Conservation (phyloP, 2,329 filamentous ascomycete species). For the Rutstroemia sp. region DNA sequence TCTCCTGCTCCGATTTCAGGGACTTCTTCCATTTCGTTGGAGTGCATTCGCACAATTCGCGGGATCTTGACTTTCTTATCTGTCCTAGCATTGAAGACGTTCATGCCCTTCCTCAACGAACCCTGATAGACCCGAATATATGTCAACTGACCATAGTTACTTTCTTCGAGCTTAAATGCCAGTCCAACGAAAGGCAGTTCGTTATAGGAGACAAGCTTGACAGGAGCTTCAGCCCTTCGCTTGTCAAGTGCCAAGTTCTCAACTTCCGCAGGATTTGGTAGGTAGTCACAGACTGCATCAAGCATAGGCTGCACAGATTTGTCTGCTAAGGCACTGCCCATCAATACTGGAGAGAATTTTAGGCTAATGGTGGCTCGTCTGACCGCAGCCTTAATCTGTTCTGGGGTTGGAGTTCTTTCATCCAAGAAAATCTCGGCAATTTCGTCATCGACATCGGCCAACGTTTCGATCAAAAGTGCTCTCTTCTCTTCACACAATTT, state of each 20-base stretch:
- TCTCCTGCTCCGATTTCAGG: slow-evolving; percentile 88
- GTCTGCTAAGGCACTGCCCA: slow-evolving; percentile 92
- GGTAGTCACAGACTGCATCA: slow-evolving; percentile 90
- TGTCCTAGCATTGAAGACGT: slow-evolving; percentile 87
- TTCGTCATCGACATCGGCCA: slow-evolving; percentile 96
- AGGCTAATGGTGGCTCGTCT: slow-evolving; percentile 79
- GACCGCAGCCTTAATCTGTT: slow-evolving; percentile 88
- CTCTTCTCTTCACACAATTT: slow-evolving; percentile 76
- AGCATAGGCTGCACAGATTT: slow-evolving; percentile 96
- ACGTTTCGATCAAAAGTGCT: slow-evolving; percentile 80
- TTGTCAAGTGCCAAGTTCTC: slow-evolving; percentile 85
- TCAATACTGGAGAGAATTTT: slow-evolving; percentile 91
- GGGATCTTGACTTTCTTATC: slow-evolving; percentile 96
- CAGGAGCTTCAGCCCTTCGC: slow-evolving; percentile 66
- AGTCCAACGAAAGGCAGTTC: slow-evolving; percentile 89
- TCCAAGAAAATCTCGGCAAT: slow-evolving; percentile 94
- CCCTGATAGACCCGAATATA: slow-evolving; percentile 99
- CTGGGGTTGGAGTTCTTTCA: slow-evolving; percentile 68
- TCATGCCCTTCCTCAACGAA: slow-evolving; percentile 76
- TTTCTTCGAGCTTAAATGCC: slow-evolving; percentile 98
- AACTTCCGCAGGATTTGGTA: slow-evolving; percentile 86
- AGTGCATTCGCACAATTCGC: slow-evolving; percentile 98
- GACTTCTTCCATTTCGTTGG: slow-evolving; percentile 98
- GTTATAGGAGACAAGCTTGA: slow-evolving; percentile 89
- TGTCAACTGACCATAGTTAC: slow-evolving; percentile 95